These are phyloP conservation scores for Colletotrichum eremochloae DNA, from an alignment of 2,329 filamentous ascomycete genomes.

Conservation along the genomic window DNA sequence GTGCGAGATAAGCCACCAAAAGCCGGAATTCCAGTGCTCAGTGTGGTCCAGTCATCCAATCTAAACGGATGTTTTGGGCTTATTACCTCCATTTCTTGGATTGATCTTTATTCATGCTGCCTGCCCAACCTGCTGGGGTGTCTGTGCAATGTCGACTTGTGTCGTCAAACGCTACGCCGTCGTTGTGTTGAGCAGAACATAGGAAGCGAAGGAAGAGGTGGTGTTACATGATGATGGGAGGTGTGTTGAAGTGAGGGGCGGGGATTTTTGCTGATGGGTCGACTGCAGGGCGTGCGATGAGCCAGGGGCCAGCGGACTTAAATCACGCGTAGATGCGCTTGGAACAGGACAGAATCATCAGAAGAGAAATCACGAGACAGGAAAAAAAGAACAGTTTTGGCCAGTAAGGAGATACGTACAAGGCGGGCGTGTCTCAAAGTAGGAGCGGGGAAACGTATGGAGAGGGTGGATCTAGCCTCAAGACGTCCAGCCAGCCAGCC, in stretches of 20 bases:
- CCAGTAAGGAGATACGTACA: constrained; percentile 31
- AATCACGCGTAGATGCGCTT: constrained; percentile 36
- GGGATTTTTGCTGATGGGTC: constrained; percentile 15
- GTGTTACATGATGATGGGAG: constrained; percentile 14
- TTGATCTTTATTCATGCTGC: not conserved
- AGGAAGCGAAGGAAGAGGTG: constrained; percentile 10
- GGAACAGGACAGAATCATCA: constrained; percentile 36
- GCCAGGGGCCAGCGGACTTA: constrained; percentile 9
- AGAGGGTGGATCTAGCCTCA: constrained; percentile 25
- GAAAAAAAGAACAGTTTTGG: constrained; percentile 32
- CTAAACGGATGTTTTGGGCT: constrained; percentile 16
- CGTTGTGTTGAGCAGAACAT: constrained; percentile 13
- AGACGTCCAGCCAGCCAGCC: constrained; percentile 9
- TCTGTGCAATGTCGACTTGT: constrained; percentile 25
- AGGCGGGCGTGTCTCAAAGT: constrained; percentile 28
- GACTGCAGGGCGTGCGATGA: constrained; percentile 32
- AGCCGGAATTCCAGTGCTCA: constrained; percentile 12
- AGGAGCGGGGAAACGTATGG: constrained; percentile 38
- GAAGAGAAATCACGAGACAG: constrained; percentile 35
- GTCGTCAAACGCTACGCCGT: constrained; percentile 31
- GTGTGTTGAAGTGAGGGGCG: constrained; percentile 21
- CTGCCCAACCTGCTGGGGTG: constrained; percentile 1
- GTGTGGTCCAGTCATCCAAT: constrained; percentile 11
- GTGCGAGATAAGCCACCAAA: constrained; percentile 29
- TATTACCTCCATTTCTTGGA: constrained; percentile 15